Percentiles rank a stretch among this genome's conserved stretches.
Conservation (phyloP, 1,284 basidiomycete species). For the Bondarzewia mesenterica region DNA sequence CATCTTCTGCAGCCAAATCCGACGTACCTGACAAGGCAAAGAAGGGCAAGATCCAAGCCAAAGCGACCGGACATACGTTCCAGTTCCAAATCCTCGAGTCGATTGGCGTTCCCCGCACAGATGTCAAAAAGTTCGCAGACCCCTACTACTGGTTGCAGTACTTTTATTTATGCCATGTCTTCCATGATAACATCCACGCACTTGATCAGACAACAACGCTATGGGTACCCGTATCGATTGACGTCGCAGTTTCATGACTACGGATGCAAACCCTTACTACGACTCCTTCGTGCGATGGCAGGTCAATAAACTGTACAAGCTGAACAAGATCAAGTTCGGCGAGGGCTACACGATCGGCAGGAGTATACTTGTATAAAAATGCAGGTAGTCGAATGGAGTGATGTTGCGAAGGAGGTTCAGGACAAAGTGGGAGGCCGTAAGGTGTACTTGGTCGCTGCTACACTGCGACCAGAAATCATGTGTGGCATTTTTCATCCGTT, state of each 20-base stretch:
- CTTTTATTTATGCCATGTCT: constrained; percentile 49
- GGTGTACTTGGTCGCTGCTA: constrained; percentile 91
- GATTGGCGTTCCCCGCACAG: constrained; percentile 78
- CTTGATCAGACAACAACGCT: constrained; percentile 71
- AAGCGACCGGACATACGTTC: constrained; percentile 90
- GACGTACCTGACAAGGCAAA: constrained; percentile 74
- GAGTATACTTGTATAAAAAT: constrained; percentile 97
- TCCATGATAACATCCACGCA: background rate
- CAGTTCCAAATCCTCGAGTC: constrained; percentile 99
- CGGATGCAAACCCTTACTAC: constrained; percentile 95
- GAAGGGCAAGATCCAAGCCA: constrained; percentile 93
- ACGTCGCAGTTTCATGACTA: constrained; percentile 93
- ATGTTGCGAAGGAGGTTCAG: constrained; percentile 55
- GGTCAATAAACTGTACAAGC: constrained; percentile 83
- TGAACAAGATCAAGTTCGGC: constrained; percentile 95
- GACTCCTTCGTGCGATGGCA: constrained; percentile 99
- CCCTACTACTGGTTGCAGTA: constrained; percentile 88
- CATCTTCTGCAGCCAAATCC: constrained; percentile 19
- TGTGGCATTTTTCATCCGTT: constrained; percentile 28
- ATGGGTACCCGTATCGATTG: constrained; percentile 97
- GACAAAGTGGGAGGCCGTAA: constrained; percentile 71
- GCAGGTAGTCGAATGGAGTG: constrained; percentile 82
- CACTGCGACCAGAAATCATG: constrained; percentile 97
- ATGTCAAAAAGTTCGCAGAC: constrained; percentile 96
- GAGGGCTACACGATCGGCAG: constrained; percentile 97